Evolutionary conservation across 2,329 filamentous ascomycete species (phyloP), one percentile per base, ranked within the genome.

Genomic region (Fusarium gaditjirri): DNA sequence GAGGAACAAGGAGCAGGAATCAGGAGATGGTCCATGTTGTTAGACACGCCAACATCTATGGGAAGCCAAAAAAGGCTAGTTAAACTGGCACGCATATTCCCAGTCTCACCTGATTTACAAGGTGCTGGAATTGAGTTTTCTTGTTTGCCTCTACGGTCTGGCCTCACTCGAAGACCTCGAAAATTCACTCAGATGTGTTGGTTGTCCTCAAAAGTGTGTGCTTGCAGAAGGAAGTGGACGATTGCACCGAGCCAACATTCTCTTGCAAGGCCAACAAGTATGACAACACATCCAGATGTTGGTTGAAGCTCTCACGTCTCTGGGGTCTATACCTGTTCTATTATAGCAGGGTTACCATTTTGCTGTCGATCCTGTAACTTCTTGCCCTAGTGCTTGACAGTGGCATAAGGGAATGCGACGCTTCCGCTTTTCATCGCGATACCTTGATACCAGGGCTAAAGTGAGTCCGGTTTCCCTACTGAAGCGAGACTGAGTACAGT

Each of bases 21-120:
- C 27, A 56, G 19, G 52, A 65, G 47, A 58, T 44, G 27, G 29
- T 27, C 56, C 49, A 42, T 63, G 41, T 55, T 52, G 33, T 62
- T 49, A 35, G 39, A 65, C 29, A 29, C 35, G 47, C 55, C 61
- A 70, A 74, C 62, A 58, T 35, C 53, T 62, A 41, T 61, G 52
- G 52, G 52, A 56, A 47, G 44, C 17, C 33, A 35, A 39, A 57
- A 55, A 25, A 59, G 39, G 43, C 57, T 44, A 56, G 60, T 38
- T 55, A 63, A 38, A 41, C 61, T 66, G 67, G 56, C 72, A 65
- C 61, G 75, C 75, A 77, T 72, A 56, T 57, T 50, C 36, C 33
- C 41, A 41, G 56, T 63, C 75, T 77, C 75, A 77, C 75, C 73
- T 77, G 75, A 77, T 74, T 44, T 49, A 43, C 52, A 64, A 38